Base-by-base conservation (phyloP, 108 stramenopile genomes). In the Skeletonema marinoi region DNA sequence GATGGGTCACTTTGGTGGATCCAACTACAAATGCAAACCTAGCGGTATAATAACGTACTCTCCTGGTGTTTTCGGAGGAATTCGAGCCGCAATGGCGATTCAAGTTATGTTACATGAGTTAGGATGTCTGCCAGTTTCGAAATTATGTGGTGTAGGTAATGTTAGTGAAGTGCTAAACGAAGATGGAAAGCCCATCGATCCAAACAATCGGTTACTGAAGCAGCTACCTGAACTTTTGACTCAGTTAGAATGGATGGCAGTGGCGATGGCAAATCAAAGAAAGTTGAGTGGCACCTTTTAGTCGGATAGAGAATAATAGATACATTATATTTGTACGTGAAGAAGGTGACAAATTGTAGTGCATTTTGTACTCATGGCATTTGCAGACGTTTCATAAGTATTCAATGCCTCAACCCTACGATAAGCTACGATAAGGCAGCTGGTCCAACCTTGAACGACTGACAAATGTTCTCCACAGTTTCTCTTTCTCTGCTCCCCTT, bases 231-330 rank as follows among this genome's bases (percentile, higher is more conserved):
- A 75, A 7, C 41, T 90, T 44, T 64, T 90, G 61, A 69, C 65
- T 14, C 89, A 90, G 73, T 67, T 90, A 63, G 89, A 90, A 48
- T 90, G 89, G 89, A 87, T 88, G 87, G 87, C 89, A n/a, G 75
- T 88, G 41, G 89, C 87, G 11, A 88, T 88, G 86, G 81, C 76
- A 30, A 85, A 76, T 69, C 86, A 87, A 60, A 51, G 84, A 17
- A 66, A 76, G 42, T 63, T 73, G 32, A 78, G 70, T 30, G 84
- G 84, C 2, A 48, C 77, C 2, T 81, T 82, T 77, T 85, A 48
- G 80, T 13, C 11, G 2, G 4, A 25, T 2, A 50, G 14, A 32
- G 54, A 51, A 32, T 56, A 44, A 61, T 71, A 48, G 25, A 39
- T 44, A 13, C 12, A 11, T 39, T 60, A 63, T 61, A 48, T 50